phyloP scores from a whole-genome alignment of 1,139 yeast genomes.

The Eremothecium sinecaudum region DNA sequence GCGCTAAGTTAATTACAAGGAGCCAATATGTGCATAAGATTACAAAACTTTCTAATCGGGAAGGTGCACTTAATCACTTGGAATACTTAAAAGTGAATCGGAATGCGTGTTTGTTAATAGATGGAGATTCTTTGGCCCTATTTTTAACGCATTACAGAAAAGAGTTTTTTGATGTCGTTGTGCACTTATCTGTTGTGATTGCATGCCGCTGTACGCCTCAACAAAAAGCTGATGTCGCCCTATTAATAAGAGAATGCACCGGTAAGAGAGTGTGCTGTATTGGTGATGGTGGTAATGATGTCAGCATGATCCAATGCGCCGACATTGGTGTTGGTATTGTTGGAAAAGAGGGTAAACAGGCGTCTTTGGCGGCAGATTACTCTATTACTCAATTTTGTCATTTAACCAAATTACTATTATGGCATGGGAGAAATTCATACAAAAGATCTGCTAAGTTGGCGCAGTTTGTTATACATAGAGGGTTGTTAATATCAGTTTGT shows the following conservation, averaged over 20 bases:
- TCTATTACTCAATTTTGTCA: slow-evolving; percentile 89
- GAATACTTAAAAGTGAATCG: slow-evolving; percentile 58
- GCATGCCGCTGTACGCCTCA: slow-evolving; percentile 99
- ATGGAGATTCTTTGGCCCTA: slow-evolving; percentile 79
- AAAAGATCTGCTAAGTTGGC: slow-evolving; percentile 91
- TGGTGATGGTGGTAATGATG: slow-evolving; percentile 99
- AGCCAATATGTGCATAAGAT: slow-evolving; percentile 90
- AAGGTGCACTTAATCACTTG: slow-evolving; percentile 60
- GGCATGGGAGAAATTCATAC: slow-evolving; percentile 98
- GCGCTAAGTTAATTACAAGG: slow-evolving; percentile 82
- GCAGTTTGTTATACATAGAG: slow-evolving; percentile 94
- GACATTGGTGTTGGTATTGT: slow-evolving; percentile 99
- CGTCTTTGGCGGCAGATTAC: slow-evolving; percentile 94
- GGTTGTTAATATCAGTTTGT: slow-evolving; percentile 87
- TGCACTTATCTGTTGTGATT: slow-evolving; percentile 78
- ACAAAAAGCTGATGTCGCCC: slow-evolving; percentile 94
- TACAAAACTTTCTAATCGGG: slow-evolving; percentile 52
- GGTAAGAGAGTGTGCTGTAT: slow-evolving; percentile 92
- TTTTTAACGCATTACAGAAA: slow-evolving; percentile 53
- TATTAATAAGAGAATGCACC: slow-evolving; percentile 64
- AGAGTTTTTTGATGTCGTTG: slow-evolving; percentile 71
- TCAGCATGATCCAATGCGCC: slow-evolving; percentile 97
- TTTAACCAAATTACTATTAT: slow-evolving; percentile 71
- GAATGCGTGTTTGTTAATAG: slow-evolving; percentile 78
- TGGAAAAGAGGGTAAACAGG: slow-evolving; percentile 97